phyloP scores from a whole-genome alignment of 2,329 filamentous ascomycete species.

The Colletotrichum liriopes region DNA sequence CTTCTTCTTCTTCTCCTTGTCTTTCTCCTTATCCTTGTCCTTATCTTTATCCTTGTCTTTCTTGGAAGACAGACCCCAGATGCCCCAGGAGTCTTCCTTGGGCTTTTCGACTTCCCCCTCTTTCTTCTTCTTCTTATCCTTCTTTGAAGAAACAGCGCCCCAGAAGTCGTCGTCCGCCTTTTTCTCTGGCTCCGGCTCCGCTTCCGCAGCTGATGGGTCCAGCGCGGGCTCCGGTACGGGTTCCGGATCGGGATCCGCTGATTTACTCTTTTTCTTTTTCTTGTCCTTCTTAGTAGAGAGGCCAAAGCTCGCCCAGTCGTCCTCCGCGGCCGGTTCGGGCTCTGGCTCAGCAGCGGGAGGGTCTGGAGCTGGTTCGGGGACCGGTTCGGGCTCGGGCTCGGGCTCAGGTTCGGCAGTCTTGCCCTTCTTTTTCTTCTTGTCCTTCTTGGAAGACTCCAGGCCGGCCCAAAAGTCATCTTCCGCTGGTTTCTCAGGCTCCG shows the following conservation, averaged over 20 bases:
- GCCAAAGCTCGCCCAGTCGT: constrained; percentile 48
- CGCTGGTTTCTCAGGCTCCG: constrained; percentile 35
- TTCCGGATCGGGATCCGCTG: constrained; percentile 40
- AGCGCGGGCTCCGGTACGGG: constrained; percentile 7
- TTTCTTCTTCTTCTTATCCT: constrained; percentile 51
- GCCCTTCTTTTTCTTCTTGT: constrained; percentile 54
- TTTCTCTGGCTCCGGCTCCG: constrained; percentile 49
- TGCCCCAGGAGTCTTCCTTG: constrained; percentile 44
- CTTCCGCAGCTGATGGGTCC: constrained; percentile 44
- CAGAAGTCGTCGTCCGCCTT: constrained; percentile 54
- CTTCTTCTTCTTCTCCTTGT: constrained; percentile 49
- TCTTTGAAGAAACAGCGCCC: constrained; percentile 51
- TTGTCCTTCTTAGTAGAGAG: constrained; percentile 51
- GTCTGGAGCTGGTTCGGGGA: constrained; percentile 35
- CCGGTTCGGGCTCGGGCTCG: not conserved
- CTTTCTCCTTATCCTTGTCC: constrained; percentile 44
- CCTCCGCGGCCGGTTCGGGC: constrained; percentile 38
- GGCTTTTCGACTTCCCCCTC: constrained; percentile 46
- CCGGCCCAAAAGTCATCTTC: constrained; percentile 53
- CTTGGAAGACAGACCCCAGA: constrained; percentile 46
- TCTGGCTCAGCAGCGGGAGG: constrained; percentile 45
- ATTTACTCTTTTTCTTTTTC: constrained; percentile 53
- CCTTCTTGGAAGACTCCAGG: constrained; percentile 49
- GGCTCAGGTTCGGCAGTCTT: constrained; percentile 43
- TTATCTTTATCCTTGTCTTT: constrained; percentile 53